Percentiles rank a stretch among this genome's conserved stretches.
Evolutionary conservation across 2,329 filamentous ascomycete genomes (phyloP).

Genomic region (Paecilomyces sp.): DNA sequence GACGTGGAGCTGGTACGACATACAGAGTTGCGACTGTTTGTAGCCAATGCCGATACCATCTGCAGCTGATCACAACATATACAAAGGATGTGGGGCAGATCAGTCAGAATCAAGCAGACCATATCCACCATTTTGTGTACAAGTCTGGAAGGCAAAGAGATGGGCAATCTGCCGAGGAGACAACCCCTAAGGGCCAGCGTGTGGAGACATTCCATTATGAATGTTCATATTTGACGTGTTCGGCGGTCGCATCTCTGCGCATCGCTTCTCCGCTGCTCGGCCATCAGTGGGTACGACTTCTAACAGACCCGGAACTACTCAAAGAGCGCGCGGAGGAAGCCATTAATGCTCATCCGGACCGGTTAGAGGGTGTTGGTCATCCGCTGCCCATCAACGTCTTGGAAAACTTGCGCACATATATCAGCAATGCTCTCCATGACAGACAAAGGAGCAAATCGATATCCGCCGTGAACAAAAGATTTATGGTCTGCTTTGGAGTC

Average conservation of each 20-base stretch:
- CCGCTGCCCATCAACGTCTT: conserved; percentile 50
- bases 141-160: conserved; percentile 25
- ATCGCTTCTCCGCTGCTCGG: conserved; percentile 48
- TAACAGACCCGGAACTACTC: conserved; percentile 49
- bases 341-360: conserved; percentile 44
- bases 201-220: conserved; percentile 46
- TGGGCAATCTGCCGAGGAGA: conserved; percentile 13
- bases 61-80: conserved; percentile 52
- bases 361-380: conserved; percentile 45
- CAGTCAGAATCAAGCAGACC: conserved; percentile 44
- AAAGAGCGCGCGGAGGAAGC: conserved; percentile 47
- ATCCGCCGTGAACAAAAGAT: conserved; percentile 55
- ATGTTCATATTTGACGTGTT: conserved; percentile 55
- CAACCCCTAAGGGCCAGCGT: conserved; percentile 24
- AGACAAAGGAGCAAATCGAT: conserved; percentile 47
- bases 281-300: conserved; percentile 39
- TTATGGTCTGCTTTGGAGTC: conserved; percentile 55
- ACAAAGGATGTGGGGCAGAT: conserved; percentile 32
- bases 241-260: conserved; percentile 45
- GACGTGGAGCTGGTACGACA: conserved; percentile 34
- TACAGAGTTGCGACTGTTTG: conserved; percentile 58
- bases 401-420: conserved; percentile 51
- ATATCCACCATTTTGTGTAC: conserved; percentile 56
- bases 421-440: conserved; percentile 50
- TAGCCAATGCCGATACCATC: conserved; percentile 54